Base-by-base conservation (phyloP, 805 yeast genomes). In the Starmerella bacillaris region DNA sequence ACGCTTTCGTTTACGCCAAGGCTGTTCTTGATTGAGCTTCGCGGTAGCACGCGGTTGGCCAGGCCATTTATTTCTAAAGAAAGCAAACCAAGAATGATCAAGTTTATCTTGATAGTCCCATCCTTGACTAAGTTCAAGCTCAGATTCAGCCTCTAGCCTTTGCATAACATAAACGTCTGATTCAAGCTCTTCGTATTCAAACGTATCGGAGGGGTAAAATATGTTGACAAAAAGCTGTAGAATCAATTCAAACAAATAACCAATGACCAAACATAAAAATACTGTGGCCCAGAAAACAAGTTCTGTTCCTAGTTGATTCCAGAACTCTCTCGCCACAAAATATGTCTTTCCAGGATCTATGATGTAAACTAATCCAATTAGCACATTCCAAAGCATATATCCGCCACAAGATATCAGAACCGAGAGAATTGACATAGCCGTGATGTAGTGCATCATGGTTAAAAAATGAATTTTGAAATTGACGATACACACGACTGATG, bases 281-380 rank as follows among this genome's bases (percentile, higher is more conserved):
- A 78, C 57, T 0, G 80, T 55, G 1, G 80, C 79, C 96, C 96
- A 89, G 71, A 83, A 86, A 1, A 78, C 65, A n/a, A 62, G 53
- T 51, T 89, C 95, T 16, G 44, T 56, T 17, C 96, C 96, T 59
- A 80, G 82, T 34, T 70, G 70, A 33, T 72, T 55, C 38, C 65
- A 62, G 32, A 89, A 60, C 2, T 89, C 92, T 41, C 68, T 63
- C 5, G 63, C 60, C 2, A 78, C 94, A 52, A 68, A 78, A 55
- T 70, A 83, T 11, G 78, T 78, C 36, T 69, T 58, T 22, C 64
- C 63, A 35, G 50, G 68, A 50, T 58, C 68, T 45, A 50, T 55
- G 48, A 57, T 60, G 52, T 79, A 76, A n/a, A 84, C 56, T 3
- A 64, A 66, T 50, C 84, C 78, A 31, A 86, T 67, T 20, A 83